Evolutionary conservation across 2,329 filamentous ascomycete species (phyloP).

Genomic region (Pseudonectria foliicola): DNA sequence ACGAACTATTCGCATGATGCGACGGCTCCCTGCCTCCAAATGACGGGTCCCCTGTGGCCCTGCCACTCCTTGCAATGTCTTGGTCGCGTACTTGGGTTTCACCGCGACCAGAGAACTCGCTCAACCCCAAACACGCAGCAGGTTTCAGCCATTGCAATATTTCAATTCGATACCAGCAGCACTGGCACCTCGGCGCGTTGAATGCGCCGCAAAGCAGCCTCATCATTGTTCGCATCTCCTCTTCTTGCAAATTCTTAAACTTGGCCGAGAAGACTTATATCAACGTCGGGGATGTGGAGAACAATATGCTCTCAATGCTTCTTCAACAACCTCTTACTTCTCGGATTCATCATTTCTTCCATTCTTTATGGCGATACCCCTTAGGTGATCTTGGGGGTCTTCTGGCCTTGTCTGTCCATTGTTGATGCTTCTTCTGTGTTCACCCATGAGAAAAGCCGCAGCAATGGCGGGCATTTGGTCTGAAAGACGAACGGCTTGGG

Average conservation of each 20-base stretch:
- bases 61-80: conserved; percentile 13
- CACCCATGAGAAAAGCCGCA: too few relatives aligned
- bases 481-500: conserved; percentile 20
- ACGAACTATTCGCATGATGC: conserved; percentile 12
- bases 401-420: conserved; percentile 3
- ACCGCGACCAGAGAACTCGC: conserved; percentile 16
- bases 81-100: conserved; percentile 22
- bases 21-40: conserved; percentile 14
- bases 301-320: conserved; percentile 9
- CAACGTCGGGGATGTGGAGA: conserved; percentile 17
- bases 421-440: too few relatives aligned
- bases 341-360: conserved; percentile 20
- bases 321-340: conserved; percentile 15
- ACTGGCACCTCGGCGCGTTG: conserved; percentile 21
- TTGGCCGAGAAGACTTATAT: conserved; percentile 15
- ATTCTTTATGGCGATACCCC: conserved; percentile 30
- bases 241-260: conserved; percentile 8
- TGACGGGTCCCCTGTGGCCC: conserved; percentile 16
- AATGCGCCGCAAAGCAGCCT: conserved; percentile 18
- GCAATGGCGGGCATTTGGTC: not conserved
- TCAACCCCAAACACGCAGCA: conserved; percentile 9
- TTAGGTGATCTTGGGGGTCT: conserved; percentile 19
- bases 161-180: conserved; percentile 18
- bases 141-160: conserved; percentile 14
- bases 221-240: conserved; percentile 1